Base-by-base conservation (phyloP, 805 yeast genomes). In the Hanseniaspora occidentalis region DNA sequence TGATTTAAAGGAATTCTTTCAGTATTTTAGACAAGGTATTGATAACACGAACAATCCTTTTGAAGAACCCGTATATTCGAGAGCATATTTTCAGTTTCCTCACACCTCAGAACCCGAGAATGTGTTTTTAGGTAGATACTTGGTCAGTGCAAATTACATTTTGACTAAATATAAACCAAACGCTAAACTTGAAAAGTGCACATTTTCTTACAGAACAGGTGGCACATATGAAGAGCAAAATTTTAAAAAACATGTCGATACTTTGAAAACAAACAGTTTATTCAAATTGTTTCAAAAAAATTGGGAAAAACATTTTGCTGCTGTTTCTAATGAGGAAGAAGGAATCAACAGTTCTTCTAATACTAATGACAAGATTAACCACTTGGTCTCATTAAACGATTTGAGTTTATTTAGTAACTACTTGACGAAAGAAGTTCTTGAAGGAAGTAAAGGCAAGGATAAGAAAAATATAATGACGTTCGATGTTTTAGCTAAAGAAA, bases 11-110 rank as follows among this genome's bases (percentile, higher is more conserved):
- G 64, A 63, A 25, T 48, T 33, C 19, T 33, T 33, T 14, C 36
- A 50, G 34, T 54, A 54, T 35, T 51, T 50, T 45, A 59, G 57
- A 19, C 60, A 60, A 34, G 63, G 63, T 3, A 47, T 45, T n/a
- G 45, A 45, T 22, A 39, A 55, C 11, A 18, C 10, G 8, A 42
- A 40, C 4, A 55, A 50, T 20, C 46, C 51, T 4, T 64, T 61
- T 40, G 63, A 64, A 35, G 53, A 52, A n/a, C 67, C 73, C 2
- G 53, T 51, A 2, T 62, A 52, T 43, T 62, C 73, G 6, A 56
- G 75, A 34, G 68, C 68, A 3, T 71, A 71, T 47, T 47, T 66
- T 14, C 52, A 54, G 14, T 67, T 71, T 42, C 55, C 57, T 29
- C 48, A 50, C 6, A 46, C 51, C 33, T 56, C 51, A 2, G 45